Conservation (phyloP, 2,329 filamentous ascomycete genomes). For the Bipolaris victoriae region DNA sequence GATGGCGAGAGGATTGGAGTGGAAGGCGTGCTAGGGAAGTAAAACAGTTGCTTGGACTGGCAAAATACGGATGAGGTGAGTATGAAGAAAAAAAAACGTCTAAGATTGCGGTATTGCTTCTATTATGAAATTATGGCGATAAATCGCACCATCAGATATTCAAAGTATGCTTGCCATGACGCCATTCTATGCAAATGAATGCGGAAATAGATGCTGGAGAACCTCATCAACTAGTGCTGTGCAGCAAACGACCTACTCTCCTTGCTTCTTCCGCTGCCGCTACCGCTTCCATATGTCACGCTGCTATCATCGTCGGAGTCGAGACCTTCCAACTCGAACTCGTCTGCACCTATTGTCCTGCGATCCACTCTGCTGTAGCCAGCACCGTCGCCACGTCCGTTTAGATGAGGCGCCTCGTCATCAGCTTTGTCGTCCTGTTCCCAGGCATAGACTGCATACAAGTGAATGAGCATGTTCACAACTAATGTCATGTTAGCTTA, state of each 20-base stretch:
- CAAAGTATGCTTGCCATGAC: background rate
- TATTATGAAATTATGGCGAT: background rate
- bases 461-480: constrained; percentile 79
- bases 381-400: constrained; percentile 30
- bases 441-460: constrained; percentile 74
- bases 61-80: too few species aligned
- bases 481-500: constrained; percentile 54
- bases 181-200: background rate
- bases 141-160: background rate
- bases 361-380: constrained; percentile 59
- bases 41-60: too few species aligned
- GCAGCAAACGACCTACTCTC: constrained; percentile 28
- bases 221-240: constrained; percentile 16
- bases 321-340: constrained; percentile 90
- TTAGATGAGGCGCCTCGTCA: constrained; percentile 42
- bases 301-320: constrained; percentile 84
- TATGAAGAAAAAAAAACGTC: too few species aligned
- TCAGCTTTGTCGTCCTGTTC: constrained; percentile 48
- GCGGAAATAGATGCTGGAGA: background rate
- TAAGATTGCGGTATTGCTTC: too few species aligned
- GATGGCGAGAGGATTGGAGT: background rate
- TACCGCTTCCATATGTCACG: constrained; percentile 10
- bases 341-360: constrained; percentile 78
- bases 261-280: constrained; percentile 22
- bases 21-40: background rate